phyloP scores from a whole-genome alignment of 2,329 filamentous ascomycete species.

The Neonectria magnoliae region DNA sequence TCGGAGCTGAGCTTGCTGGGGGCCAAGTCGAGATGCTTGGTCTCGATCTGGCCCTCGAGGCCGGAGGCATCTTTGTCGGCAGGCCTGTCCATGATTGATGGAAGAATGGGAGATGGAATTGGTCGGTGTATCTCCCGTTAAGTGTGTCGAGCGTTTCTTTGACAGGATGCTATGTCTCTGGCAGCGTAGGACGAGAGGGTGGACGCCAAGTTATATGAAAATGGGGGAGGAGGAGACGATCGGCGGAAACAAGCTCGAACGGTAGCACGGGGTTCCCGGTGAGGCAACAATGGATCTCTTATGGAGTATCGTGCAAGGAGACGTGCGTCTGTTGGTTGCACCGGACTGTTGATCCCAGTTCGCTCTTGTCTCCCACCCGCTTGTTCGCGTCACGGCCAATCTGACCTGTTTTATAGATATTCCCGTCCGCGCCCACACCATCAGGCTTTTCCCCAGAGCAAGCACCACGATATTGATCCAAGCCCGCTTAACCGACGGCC shows the following conservation, averaged over 20 bases:
- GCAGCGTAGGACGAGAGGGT: slow-evolving; percentile 13
- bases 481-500: slow-evolving; percentile 21
- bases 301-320: not conserved
- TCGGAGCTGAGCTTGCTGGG: slow-evolving; percentile 39
- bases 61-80: slow-evolving; percentile 26
- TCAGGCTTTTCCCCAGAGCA: slow-evolving; percentile 9
- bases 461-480: not conserved
- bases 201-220: slow-evolving; percentile 16
- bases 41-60: slow-evolving; percentile 41
- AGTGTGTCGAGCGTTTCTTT: not conserved
- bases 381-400: slow-evolving; percentile 6
- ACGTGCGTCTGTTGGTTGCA: not conserved
- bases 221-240: slow-evolving; percentile 15
- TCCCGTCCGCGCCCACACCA: not conserved
- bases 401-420: not conserved
- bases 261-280: slow-evolving; percentile 27
- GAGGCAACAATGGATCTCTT: slow-evolving; percentile 13
- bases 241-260: slow-evolving; percentile 14
- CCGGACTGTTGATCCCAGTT: slow-evolving; percentile 8
- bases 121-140: not conserved
- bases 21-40: slow-evolving; percentile 38
- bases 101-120: not conserved
- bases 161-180: not conserved
- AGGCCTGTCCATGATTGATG: slow-evolving; percentile 38
- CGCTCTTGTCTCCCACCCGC: slow-evolving; percentile 1